Evolutionary conservation across 805 yeast genomes (phyloP).

Genomic region (Candida wancherniae): DNA sequence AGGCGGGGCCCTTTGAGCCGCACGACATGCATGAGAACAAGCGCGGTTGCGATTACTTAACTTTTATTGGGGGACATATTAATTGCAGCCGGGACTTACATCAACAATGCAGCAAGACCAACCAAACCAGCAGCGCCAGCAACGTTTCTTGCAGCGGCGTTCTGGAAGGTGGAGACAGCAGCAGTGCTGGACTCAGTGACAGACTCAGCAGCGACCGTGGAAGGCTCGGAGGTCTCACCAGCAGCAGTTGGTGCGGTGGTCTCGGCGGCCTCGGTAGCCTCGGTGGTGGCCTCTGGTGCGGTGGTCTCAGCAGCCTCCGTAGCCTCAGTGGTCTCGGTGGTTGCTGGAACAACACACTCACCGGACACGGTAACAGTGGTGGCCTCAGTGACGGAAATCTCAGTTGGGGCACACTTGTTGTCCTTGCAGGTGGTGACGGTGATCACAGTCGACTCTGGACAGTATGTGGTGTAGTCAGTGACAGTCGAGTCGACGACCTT

Average conservation of each 20-base stretch:
- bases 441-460: slow-evolving; percentile 32
- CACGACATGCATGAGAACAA: too few relatives aligned
- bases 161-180: slow-evolving; percentile 9
- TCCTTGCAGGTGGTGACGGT: slow-evolving; percentile 29
- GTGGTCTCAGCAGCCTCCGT: slow-evolving; percentile 12
- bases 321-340: slow-evolving; percentile 18
- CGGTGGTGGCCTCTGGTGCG: slow-evolving; percentile 1
- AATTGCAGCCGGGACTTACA: slow-evolving; percentile 1
- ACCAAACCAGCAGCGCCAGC: slow-evolving; percentile 11
- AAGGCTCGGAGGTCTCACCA: background rate
- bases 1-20: too few relatives aligned
- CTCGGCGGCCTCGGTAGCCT: slow-evolving; percentile 1
- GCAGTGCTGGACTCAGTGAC: slow-evolving; percentile 31
- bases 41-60: too few relatives aligned
- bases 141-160: slow-evolving; percentile 35
- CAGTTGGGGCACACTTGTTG: slow-evolving; percentile 22
- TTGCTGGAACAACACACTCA: slow-evolving; percentile 22
- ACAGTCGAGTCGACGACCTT: slow-evolving; percentile 24
- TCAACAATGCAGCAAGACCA: slow-evolving; percentile 12
- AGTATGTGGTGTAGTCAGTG: slow-evolving; percentile 35
- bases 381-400: slow-evolving; percentile 27
- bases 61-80: background rate
- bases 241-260: slow-evolving; percentile 1
- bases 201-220: slow-evolving; percentile 8
- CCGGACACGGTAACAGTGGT: slow-evolving; percentile 32